A percentile compares a stretch with the other conserved stretches of the same genome.
phyloP scores from a whole-genome alignment of 2,329 filamentous ascomycete species.

The Diplodia intermedia region DNA sequence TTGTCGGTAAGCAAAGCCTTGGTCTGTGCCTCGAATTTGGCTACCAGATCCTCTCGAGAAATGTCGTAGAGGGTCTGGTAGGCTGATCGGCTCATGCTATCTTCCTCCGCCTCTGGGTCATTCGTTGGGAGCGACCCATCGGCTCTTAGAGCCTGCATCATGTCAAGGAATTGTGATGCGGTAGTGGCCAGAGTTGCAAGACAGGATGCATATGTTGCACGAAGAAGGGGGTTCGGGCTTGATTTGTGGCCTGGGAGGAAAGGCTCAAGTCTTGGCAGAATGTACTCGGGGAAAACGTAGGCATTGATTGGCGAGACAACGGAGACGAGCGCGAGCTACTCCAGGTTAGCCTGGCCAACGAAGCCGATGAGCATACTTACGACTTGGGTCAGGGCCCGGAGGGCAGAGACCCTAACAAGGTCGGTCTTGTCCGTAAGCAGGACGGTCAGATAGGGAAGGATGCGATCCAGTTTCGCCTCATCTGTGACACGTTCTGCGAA shows the following conservation, averaged over 20 bases:
- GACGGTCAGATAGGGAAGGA: conserved; percentile 86
- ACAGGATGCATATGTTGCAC: conserved; percentile 92
- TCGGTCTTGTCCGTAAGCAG: conserved; percentile 83
- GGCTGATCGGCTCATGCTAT: conserved; percentile 69
- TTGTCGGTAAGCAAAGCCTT: conserved; percentile 88
- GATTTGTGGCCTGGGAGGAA: conserved; percentile 58
- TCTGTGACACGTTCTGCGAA: conserved; percentile 92
- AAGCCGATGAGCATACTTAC: conserved; percentile 40
- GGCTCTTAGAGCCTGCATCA: conserved; percentile 85
- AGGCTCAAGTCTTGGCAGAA: conserved; percentile 64
- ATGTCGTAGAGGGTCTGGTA: conserved; percentile 88
- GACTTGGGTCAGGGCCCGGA: conserved; percentile 87
- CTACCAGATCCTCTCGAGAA: conserved; percentile 80
- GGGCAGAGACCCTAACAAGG: conserved; percentile 81
- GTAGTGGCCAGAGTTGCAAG: conserved; percentile 87
- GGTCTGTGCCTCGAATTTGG: conserved; percentile 85
- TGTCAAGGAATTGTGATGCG: conserved; percentile 83
- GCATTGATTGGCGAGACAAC: conserved; percentile 81
- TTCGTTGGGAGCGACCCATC: conserved; percentile 80
- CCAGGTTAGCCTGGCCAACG: conserved; percentile 22
- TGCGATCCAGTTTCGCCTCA: conserved; percentile 92
- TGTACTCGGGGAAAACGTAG: conserved; percentile 71
- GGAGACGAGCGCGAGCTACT: conserved; percentile 74
- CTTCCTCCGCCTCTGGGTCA: conserved; percentile 80
- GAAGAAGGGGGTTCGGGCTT: conserved; percentile 72